Evolutionary conservation across 2,329 filamentous ascomycete species (phyloP).

Genomic region (Aspergillus uvarum): DNA sequence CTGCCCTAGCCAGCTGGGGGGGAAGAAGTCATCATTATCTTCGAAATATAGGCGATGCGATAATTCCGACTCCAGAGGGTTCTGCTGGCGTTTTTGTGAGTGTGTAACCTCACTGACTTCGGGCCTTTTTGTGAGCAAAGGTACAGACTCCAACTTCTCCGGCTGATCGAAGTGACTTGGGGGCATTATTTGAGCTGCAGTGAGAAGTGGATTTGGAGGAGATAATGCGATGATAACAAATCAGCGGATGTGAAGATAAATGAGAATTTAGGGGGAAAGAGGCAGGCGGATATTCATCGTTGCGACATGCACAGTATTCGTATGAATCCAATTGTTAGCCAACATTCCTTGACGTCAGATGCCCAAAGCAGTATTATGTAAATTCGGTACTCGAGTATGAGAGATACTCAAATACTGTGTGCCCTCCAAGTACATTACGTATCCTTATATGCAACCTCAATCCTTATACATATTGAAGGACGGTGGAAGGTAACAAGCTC

Average conservation of each 20-base stretch:
- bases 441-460: no score
- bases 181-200: not conserved
- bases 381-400: no score
- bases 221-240: not conserved
- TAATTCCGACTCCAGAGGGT: constrained; percentile 20
- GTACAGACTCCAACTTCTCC: not conserved
- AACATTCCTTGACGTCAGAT: not conserved
- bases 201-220: not conserved
- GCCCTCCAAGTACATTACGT: no score
- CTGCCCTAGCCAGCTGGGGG: constrained; percentile 30
- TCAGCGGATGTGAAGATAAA: no score
- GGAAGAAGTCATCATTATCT: constrained; percentile 38
- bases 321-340: not conserved
- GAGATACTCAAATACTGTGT: no score
- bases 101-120: not conserved
- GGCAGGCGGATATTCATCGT: no score
- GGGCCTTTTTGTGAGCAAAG: not conserved
- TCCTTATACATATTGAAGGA: no score
- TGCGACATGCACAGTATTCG: no score
- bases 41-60: constrained; percentile 37
- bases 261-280: no score
- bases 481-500: no score
- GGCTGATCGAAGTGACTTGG: not conserved
- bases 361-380: not conserved
- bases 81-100: not conserved